phyloP scores from a whole-genome alignment of 345 rosid species.

The Hibiscus trionum region DNA sequence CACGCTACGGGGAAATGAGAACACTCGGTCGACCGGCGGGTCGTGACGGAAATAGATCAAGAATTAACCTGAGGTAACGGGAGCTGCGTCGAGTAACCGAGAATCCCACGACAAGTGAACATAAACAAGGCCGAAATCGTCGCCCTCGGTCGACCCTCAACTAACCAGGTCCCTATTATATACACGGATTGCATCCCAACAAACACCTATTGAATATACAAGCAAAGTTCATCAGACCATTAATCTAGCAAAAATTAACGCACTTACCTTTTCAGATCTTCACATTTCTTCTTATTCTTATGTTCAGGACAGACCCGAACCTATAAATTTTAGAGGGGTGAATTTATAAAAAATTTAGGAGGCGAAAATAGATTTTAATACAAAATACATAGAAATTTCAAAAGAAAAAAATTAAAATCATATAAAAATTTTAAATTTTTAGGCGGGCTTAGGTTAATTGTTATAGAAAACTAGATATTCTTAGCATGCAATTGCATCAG shows the following conservation, averaged over 20 bases:
- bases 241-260: background rate
- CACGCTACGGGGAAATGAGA: background rate
- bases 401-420: too few species aligned
- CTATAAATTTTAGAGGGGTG: too few species aligned
- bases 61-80: constrained; percentile 26
- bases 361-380: too few species aligned
- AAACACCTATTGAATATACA: background rate
- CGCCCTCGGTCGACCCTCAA: constrained; percentile 80
- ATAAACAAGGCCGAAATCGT: constrained; percentile 77
- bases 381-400: too few species aligned
- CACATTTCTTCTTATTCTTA: background rate
- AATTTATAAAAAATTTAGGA: too few species aligned
- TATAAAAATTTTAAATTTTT: too few species aligned
- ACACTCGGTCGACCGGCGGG: background rate
- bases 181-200: constrained; percentile 66
- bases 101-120: constrained; percentile 96
- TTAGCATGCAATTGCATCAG: too few species aligned
- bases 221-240: background rate
- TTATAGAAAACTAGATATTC: background rate
- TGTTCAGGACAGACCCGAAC: background rate
- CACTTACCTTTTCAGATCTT: background rate
- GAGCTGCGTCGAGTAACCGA: constrained; percentile 91
- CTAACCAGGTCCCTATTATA: constrained; percentile 67
- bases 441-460: too few species aligned
- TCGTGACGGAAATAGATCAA: background rate